These are phyloP conservation scores for Claviceps sp. DNA, from an alignment of 2,329 filamentous ascomycete genomes.

Conservation along the genomic window DNA sequence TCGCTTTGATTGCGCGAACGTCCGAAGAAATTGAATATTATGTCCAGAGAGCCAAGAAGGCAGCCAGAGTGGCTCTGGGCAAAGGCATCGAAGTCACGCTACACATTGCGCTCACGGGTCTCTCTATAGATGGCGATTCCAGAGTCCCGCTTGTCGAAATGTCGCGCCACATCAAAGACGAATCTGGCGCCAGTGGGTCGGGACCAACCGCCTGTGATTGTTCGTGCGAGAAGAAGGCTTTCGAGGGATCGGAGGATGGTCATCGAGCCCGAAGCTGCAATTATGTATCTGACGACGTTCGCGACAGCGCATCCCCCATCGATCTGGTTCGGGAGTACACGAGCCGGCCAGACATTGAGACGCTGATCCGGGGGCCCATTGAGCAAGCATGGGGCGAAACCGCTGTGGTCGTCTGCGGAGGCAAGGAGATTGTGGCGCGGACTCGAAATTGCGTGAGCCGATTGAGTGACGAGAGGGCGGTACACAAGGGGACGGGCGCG, in stretches of 20 bases:
- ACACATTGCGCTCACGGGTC: constrained; percentile 39
- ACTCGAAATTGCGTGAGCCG: constrained; percentile 42
- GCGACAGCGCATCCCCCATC: background rate
- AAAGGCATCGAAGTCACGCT: constrained; percentile 36
- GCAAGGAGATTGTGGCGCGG: constrained; percentile 37
- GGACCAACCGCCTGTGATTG: background rate
- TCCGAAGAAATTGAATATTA: constrained; percentile 44
- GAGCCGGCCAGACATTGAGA: constrained; percentile 35
- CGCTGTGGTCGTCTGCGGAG: constrained; percentile 47
- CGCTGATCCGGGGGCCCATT: constrained; percentile 38
- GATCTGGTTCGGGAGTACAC: constrained; percentile 31
- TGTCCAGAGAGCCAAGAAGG: constrained; percentile 32
- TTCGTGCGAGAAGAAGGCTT: background rate
- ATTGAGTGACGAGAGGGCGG: constrained; percentile 46
- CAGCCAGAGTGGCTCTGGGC: constrained; percentile 24
- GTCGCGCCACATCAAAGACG: background rate
- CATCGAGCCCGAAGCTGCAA: background rate
- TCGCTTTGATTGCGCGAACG: constrained; percentile 37
- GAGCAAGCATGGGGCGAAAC: constrained; percentile 48
- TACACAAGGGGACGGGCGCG: constrained; percentile 51
- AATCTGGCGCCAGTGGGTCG: background rate
- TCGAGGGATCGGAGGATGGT: background rate
- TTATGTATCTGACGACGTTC: background rate
- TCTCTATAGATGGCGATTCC: background rate
- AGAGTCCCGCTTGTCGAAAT: constrained; percentile 3